Percentiles rank a stretch among this genome's conserved stretches.
These are phyloP conservation scores for Medicago lupulina DNA, from an alignment of 306 rosid species.

Conservation along the genomic window DNA sequence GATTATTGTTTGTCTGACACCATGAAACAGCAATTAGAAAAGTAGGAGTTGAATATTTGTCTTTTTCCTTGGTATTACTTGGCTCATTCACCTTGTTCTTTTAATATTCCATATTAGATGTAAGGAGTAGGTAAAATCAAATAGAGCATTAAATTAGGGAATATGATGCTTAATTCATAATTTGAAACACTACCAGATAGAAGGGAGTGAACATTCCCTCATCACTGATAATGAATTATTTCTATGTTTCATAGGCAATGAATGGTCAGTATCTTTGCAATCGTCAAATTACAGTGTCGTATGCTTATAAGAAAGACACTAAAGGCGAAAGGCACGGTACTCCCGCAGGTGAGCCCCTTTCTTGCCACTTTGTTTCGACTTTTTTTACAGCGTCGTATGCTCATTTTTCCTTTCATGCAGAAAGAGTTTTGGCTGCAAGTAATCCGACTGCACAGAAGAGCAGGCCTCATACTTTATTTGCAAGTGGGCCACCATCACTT, in stretches of 20 bases:
- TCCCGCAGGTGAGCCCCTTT: conserved; percentile 79
- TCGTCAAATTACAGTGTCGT: conserved; percentile 96
- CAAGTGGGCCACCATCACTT: conserved; percentile 93
- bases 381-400: no score
- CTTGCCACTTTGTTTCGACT: conserved; percentile 19
- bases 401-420: conserved; percentile 53
- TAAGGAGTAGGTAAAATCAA: not conserved
- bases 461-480: conserved; percentile 94
- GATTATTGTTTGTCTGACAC: conserved; percentile 6
- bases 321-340: conserved; percentile 99
- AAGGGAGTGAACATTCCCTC: not conserved
- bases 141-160: conserved; percentile 3
- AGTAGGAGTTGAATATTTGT: conserved; percentile 8
- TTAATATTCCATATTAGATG: not conserved
- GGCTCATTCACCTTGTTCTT: not conserved
- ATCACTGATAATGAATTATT: conserved; percentile 18
- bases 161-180: conserved; percentile 5
- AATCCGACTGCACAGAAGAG: conserved; percentile 82
- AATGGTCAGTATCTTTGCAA: conserved; percentile 98
- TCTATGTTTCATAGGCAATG: conserved; percentile 71
- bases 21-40: conserved; percentile 13
- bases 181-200: not conserved
- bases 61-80: not conserved
- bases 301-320: conserved; percentile 98
- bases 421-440: conserved; percentile 98